A percentile compares a stretch with the other conserved stretches of the same genome.
Conservation (phyloP, 257 asterid genomes). For the Scutellaria barbata region DNA sequence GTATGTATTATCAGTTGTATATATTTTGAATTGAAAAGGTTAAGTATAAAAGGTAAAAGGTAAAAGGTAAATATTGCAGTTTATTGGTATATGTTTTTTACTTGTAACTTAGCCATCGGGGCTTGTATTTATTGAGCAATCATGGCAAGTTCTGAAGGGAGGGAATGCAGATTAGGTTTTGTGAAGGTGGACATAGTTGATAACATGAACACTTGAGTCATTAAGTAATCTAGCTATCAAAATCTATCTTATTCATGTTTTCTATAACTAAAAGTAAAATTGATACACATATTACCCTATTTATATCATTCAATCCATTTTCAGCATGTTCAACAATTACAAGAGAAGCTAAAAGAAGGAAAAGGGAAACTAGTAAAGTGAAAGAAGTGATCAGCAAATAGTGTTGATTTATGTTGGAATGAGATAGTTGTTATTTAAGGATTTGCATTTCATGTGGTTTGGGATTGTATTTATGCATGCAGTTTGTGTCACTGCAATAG, state of each 20-base stretch:
- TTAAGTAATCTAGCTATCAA: neutral
- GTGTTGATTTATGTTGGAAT: conserved; percentile 17
- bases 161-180: neutral
- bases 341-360: conserved; percentile 2
- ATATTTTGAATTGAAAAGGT: neutral
- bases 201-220: conserved; percentile 13
- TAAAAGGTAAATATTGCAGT: too few relatives aligned
- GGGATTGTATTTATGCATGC: neutral
- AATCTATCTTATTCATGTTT: too few relatives aligned
- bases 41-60: conserved; percentile 7
- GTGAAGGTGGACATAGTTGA: neutral
- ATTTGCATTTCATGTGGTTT: conserved; percentile 1
- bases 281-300: neutral
- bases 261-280: neutral
- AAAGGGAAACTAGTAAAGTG: neutral
- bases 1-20: neutral
- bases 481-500: conserved; percentile 8
- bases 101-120: neutral
- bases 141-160: conserved; percentile 7
- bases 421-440: conserved; percentile 19
- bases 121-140: conserved; percentile 18
- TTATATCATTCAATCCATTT: conserved; percentile 9
- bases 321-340: neutral
- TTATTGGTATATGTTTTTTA: neutral
- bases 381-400: conserved; percentile 7